Base-by-base conservation (phyloP, 352 stramenopile genomes). In the Phytophthora hybrid region DNA sequence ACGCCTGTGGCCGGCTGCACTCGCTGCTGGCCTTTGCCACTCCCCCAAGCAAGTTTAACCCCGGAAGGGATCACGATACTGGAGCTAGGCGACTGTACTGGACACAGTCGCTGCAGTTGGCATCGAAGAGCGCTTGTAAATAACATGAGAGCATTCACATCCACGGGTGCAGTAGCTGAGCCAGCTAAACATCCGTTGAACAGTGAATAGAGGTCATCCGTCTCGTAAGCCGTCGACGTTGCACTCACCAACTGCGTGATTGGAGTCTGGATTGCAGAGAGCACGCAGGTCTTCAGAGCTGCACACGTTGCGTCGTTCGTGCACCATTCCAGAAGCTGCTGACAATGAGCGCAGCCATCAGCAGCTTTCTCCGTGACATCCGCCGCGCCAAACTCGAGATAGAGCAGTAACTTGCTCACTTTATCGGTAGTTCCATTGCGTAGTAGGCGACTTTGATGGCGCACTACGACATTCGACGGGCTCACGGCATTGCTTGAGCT, bases 241-340 rank as follows among this genome's bases (percentile, higher is more conserved):
- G 55, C 37, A 37, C 7, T 58, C 11, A 76, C 74, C 62, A 75
- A 78, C 58, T 68, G 55, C 23, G 59, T 18, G 29, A 67, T 46
- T 3, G 69, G 59, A n/a, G 6, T 55, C 39, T 77, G 64, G 19
- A 73, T 39, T 7, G 32, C 59, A n/a, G 54, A 55, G 7, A 90
- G 64, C 19, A 91, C 73, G 32, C 84, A 89, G 82, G n/a, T n/a
- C n/a, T n/a, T n/a, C n/a, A n/a, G n/a, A n/a, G n/a, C n/a, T n/a
- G n/a, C n/a, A n/a, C n/a, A 91, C n/a, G 34, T 58, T 7, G 75
- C 16, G 41, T 91, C 76, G 18, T 68, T 76, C 23, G 66, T 19
- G 32, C 84, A 89, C 76, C 74, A 87, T 29, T 89, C 82, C 52
- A 74, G 83, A 29, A 88, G 69, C 53, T 85, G 80, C 57, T 82